Base-by-base conservation (phyloP, 805 yeast species). In the Ogataea kodamae region DNA sequence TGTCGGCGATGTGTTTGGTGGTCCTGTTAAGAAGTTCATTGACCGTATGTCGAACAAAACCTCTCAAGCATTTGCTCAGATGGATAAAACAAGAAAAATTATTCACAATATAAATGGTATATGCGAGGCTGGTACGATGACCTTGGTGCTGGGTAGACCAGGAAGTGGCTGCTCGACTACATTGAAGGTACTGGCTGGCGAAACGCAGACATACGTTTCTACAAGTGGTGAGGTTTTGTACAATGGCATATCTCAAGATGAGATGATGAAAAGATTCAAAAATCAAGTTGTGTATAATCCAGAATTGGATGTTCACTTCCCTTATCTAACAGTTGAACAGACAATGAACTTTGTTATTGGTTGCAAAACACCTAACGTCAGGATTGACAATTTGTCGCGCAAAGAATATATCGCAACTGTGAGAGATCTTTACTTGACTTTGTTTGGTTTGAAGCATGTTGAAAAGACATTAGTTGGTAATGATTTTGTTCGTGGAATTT, bases 131-230 rank as follows among this genome's bases (percentile, higher is more conserved):
- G 80, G 78, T 43, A 74, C 70, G 46, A 68, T 73, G 74, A 58
- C 71, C 33, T 61, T 74, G 36, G 76, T 70, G 14, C 54, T 71
- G 31, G 76, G 76, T 46, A 66, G 70, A 54, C 81, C 83, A 3
- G 81, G 81, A 50, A 74, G 81, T 21, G 82, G 83, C 42, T 75
- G 81, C 49, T 74, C 82, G 3, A 70, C 81, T 4, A 54, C 76
- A 22, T 54, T 76, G 46, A 68, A 68, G 42, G 49, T 64, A 37
- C 33, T 68, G 13, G 55, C 74, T n/a, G 74, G 73, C 50, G 71
- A 70, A 47, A 67, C 62, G 9, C 48, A 54, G 17, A 65, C 62
- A 18, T 61, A 62, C 33, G 46, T 55, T 5, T 59, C 55, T 13
- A 60, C 58, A 5, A 52, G 52, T 18, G 74, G 73, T 48, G 59